Evolutionary conservation across 2,329 filamentous ascomycete genomes (phyloP).

Genomic region (Bertia moriformis): DNA sequence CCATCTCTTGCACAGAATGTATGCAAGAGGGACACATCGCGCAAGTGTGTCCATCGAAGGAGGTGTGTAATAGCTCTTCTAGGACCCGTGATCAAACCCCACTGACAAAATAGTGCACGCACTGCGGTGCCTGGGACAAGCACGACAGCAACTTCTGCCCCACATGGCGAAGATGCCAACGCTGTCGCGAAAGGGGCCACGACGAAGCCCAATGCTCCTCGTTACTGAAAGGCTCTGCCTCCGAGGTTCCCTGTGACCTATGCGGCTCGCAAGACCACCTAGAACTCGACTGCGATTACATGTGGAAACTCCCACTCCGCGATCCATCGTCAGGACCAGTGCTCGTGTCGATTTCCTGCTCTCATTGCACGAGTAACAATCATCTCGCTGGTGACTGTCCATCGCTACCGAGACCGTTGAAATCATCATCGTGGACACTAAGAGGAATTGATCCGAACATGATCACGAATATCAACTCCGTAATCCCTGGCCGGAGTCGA

Average conservation of each 20-base stretch:
- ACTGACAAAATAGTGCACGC: background rate
- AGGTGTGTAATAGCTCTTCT: background rate
- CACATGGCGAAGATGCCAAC: slow-evolving; percentile 8
- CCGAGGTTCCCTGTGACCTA: slow-evolving; percentile 22
- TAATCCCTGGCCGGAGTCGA: slow-evolving; percentile 16
- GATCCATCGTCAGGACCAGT: slow-evolving; percentile 11
- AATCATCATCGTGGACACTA: slow-evolving; percentile 20
- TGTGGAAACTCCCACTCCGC: slow-evolving; percentile 11
- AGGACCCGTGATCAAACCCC: no score
- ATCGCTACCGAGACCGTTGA: slow-evolving; percentile 10
- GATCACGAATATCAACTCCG: slow-evolving; percentile 7
- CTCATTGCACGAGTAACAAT: slow-evolving; percentile 21
- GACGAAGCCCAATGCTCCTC: slow-evolving; percentile 17
- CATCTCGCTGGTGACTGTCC: slow-evolving; percentile 28
- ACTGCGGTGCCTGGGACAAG: background rate
- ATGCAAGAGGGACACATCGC: background rate
- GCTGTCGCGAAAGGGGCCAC: slow-evolving; percentile 27
- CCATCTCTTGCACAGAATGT: background rate
- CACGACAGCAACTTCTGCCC: background rate
- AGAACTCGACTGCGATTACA: slow-evolving; percentile 22
- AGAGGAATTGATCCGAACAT: slow-evolving; percentile 16
- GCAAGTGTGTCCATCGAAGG: background rate
- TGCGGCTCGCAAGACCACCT: slow-evolving; percentile 21
- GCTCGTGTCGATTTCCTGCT: slow-evolving; percentile 24
- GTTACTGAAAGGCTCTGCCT: slow-evolving; percentile 17